Evolutionary conservation across 1,284 basidiomycete genomes (phyloP), one percentile per base, ranked within the genome.

Genomic region (Anthracocystis panici-leucophaei): DNA sequence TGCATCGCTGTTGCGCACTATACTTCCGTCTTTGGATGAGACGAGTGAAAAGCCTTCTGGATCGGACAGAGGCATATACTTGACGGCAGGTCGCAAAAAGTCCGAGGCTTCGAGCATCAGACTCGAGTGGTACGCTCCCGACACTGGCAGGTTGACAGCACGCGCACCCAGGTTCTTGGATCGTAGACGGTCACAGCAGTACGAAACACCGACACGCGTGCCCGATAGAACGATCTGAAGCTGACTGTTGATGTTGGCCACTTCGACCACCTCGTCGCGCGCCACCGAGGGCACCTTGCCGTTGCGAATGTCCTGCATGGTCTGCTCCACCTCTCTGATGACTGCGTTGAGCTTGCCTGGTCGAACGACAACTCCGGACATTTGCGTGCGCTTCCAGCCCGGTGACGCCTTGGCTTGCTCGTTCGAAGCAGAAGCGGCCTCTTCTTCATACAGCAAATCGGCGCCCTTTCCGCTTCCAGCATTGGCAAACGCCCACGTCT

Each of bases 401-500:
- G 65, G 55, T 21, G 16, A 23, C 10, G 60, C 40, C 31, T 52
- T 62, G 23, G 35, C 14, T 16, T 64, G 46, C 20, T 42, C 53
- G 16, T 38, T 55, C n/a, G 58, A 16, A 7, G 45, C 12, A 21
- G 60, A 33, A 8, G 49, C 56, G 1, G 46, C 59, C 18, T 49
- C 55, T 18, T 66, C 64, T 9, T 70, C 73, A 20, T 59, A 66
- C n/a, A 71, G 57, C 41, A 79, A 42, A 44, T 80, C 78, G n/a
- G 78, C 78, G 16, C 80, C 78, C 35, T 80, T 79, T 23, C 78
- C 78, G 46, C 68, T 78, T 1, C 80, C 81, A 4, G 83, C 78
- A 21, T 84, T 85, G 38, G 82, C 74, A 57, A 84, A 85, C 3
- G 80, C 83, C 83, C 83, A 84, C 12, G 82, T 84, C 60, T 84